Conservation (phyloP, 257 asterid species). For the Fraxinus anomala region DNA sequence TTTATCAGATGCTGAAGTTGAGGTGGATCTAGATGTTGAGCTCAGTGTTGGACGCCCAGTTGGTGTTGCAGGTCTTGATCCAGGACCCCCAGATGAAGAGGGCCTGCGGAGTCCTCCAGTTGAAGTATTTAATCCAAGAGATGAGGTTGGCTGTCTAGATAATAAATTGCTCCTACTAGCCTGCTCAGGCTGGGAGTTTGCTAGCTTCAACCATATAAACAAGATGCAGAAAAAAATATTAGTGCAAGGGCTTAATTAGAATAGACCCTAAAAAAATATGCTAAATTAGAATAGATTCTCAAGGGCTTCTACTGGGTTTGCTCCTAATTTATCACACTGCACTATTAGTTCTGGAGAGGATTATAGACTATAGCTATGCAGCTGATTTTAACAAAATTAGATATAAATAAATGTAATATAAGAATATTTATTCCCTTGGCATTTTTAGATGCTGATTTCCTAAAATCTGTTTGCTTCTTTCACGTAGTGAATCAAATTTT, state of each 20-base stretch:
- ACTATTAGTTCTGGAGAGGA: not conserved
- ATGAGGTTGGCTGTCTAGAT: constrained; percentile 39
- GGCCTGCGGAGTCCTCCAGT: constrained; percentile 48
- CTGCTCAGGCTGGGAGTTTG: constrained; percentile 46
- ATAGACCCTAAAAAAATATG: not conserved
- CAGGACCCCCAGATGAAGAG: constrained; percentile 49
- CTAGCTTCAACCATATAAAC: constrained; percentile 41
- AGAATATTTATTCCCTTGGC: not conserved
- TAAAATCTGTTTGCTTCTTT: not conserved
- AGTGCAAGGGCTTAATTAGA: too few relatives aligned
- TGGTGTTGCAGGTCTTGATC: constrained; percentile 58
- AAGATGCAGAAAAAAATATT: constrained; percentile 11
- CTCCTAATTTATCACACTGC: not conserved
- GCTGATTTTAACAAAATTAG: not conserved
- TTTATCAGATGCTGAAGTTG: constrained; percentile 42
- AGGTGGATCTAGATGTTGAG: constrained; percentile 44
- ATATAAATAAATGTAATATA: not conserved
- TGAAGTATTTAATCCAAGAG: constrained; percentile 43
- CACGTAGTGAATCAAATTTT: not conserved
- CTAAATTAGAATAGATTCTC: not conserved
- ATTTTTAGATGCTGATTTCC: not conserved
- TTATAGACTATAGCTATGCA: not conserved
- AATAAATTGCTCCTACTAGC: constrained; percentile 40
- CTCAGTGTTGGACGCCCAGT: constrained; percentile 49
- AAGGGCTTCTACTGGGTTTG: not conserved